Evolutionary conservation across 805 yeast genomes (phyloP), one percentile per base, ranked within the genome.

Genomic region (Crinitomyces ghanaensis): DNA sequence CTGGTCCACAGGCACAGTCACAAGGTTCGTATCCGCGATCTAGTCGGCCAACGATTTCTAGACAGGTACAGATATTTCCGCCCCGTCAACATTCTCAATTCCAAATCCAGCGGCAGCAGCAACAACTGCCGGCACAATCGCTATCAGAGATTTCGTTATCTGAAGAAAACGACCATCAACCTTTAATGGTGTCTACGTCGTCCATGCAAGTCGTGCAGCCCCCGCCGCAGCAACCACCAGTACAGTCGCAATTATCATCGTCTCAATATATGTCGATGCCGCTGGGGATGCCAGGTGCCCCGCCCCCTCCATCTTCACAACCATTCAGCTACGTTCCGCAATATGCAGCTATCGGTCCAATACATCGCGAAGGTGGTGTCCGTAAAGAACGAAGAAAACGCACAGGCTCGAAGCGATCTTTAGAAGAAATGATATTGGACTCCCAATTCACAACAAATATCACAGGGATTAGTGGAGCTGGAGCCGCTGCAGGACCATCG

Each of bases 371-470:
- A 14, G 20, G 37, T 15, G 17, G 37, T 3, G 26, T 35, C 9
- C 20, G 37, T 4, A 19, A 33, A 6, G 40, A 42, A 4, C 31
- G 46, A 15, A 24, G 48, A n/a, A 33, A 49, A 11, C 32, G 44
- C 12, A 44, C 45, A 21, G 38, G 41, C 15, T 46, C 50, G 9
- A 46, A 46, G 31, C 37, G 49, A n/a, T 41, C 49, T 9, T 13
- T 46, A 6, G 50, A 45, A 24, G 50, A 46, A n/a, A 37, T 36
- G 40, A 39, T 42, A 14, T 23, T 40, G 15, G 46, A 45, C 15
- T 39, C 43, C 4, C 26, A 39, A 13, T 33, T 39, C 30, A 42
- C 48, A 19, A 37, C 42, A 21, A 27, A 23, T 19, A 33, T 34
- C 29, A 23, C 34, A 26, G 22, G 39, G 23, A 9, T 22, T 26